Base-by-base conservation (phyloP, 108 stramenopile species). In the Cyclotella choctawhatcheeana region DNA sequence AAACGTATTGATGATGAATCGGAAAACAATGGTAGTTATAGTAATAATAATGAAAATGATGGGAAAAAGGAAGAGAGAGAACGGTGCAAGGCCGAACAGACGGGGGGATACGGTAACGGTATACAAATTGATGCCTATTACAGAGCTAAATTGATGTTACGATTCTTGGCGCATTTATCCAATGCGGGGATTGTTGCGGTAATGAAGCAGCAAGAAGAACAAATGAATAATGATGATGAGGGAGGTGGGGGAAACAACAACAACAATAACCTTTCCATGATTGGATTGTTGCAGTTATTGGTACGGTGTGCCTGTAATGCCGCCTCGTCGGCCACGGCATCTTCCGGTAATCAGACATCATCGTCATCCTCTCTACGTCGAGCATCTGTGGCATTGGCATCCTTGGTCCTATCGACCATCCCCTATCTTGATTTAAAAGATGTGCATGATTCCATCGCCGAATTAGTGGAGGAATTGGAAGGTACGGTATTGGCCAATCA, bases 131-230 rank as follows among this genome's bases (percentile, higher is more conserved):
- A 84, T 55, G 79, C 83, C 5, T 81, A 81, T 45, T 32, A 69
- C 53, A 81, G 90, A 10, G 30, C 83, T 59, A 88, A 91, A 44
- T 73, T 90, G 31, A 31, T 85, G 29, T 62, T 95, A 60, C 75
- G 90, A 29, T 95, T 89, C 59, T 64, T 95, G 44, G 91, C 87
- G 26, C 68, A 89, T 25, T 56, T 95, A 72, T 77, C 77, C 10
- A 73, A 74, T 32, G 70, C 86, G 17, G 87, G 86, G 17, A 70
- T 91, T 25, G 80, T 95, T 7, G 44, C 74, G 8, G 27, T 56
- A 2, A 70, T 61, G 18, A 68, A 77, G 14, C 31, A 58, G 47
- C n/a, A n/a, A n/a, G n/a, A n/a, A n/a, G n/a, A n/a, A n/a, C n/a
- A n/a, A n/a, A n/a, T n/a, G n/a, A n/a, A n/a, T n/a, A n/a, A n/a